A percentile compares a stretch with the other conserved stretches of the same genome.
Evolutionary conservation across 805 yeast genomes (phyloP).

Genomic region (Kurtzmaniella fragi): DNA sequence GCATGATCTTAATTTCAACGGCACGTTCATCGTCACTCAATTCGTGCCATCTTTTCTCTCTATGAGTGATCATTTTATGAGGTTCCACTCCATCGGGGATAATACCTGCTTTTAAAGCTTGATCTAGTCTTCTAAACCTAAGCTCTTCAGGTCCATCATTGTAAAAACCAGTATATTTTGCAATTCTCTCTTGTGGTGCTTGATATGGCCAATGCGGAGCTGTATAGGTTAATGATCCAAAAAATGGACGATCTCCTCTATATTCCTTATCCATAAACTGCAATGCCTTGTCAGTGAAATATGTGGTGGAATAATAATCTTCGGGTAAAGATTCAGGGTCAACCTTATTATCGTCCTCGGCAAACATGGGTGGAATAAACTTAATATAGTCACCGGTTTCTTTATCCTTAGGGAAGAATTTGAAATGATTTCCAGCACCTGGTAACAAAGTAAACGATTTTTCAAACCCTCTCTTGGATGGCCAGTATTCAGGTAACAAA

Average conservation of each 20-base stretch:
- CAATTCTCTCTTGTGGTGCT: conserved; percentile 46
- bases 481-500: conserved; percentile 42
- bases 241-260: conserved; percentile 46
- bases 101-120: conserved; percentile 42
- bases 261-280: conserved; percentile 25
- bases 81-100: conserved; percentile 41
- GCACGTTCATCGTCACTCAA: conserved; percentile 31
- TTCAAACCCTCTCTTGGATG: conserved; percentile 46
- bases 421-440: conserved; percentile 56
- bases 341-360: conserved; percentile 31
- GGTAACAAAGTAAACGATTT: conserved; percentile 46
- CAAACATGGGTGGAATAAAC: conserved; percentile 37
- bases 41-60: conserved; percentile 40
- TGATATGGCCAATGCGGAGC: conserved; percentile 70
- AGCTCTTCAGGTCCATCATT: conserved; percentile 45
- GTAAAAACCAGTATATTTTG: conserved; percentile 44
- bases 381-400: conserved; percentile 20
- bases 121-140: conserved; percentile 32
- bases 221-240: conserved; percentile 51
- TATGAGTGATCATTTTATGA: conserved; percentile 39
- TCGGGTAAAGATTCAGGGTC: conserved; percentile 41
- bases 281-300: conserved; percentile 40
- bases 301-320: conserved; percentile 42
- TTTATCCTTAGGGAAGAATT: conserved; percentile 33
- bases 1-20: conserved; percentile 44